phyloP scores from a whole-genome alignment of 148 eudicot genomes.

The Dianthus caryophyllus region DNA sequence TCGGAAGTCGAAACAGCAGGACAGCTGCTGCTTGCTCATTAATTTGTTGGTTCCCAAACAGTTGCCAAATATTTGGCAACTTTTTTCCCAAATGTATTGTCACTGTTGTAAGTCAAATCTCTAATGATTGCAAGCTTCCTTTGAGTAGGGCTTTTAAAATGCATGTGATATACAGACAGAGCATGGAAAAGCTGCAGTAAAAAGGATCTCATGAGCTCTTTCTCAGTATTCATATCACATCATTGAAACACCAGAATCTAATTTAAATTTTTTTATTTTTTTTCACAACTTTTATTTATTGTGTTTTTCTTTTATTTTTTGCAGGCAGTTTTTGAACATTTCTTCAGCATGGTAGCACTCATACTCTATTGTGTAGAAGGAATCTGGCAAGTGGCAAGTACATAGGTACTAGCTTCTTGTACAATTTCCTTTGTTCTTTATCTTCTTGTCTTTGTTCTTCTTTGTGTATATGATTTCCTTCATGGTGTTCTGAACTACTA shows the following conservation, averaged over 20 bases:
- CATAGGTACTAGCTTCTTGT: slow-evolving; percentile 8
- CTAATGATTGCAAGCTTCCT: slow-evolving; percentile 31
- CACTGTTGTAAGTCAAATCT: slow-evolving; percentile 23
- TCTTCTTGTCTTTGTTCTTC: slow-evolving; percentile 13
- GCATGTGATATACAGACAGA: slow-evolving; percentile 31
- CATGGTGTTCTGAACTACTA: slow-evolving; percentile 9
- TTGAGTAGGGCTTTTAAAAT: slow-evolving; percentile 10
- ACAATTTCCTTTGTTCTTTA: not conserved
- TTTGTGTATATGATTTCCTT: slow-evolving; percentile 10
- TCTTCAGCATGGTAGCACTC: slow-evolving; percentile 19
- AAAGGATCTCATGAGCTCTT: slow-evolving; percentile 25
- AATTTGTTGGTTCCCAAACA: slow-evolving; percentile 12
- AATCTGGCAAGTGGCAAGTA: slow-evolving; percentile 32
- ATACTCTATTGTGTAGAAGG: slow-evolving; percentile 18
- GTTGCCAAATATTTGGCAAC: slow-evolving; percentile 15
- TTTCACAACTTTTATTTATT: too few species aligned
- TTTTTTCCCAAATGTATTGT: slow-evolving; percentile 9
- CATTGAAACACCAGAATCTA: slow-evolving; percentile 19
- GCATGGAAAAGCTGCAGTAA: slow-evolving; percentile 25
- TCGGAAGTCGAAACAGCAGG: not conserved
- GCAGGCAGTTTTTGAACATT: slow-evolving; percentile 5
- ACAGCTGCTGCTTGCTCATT: not conserved
- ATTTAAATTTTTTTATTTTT: too few species aligned
- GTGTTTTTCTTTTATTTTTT: not conserved
- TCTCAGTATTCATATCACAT: slow-evolving; percentile 24